Evolutionary conservation across 2,329 filamentous ascomycete species (phyloP).

Genomic region (Aureobasidium uvarum): DNA sequence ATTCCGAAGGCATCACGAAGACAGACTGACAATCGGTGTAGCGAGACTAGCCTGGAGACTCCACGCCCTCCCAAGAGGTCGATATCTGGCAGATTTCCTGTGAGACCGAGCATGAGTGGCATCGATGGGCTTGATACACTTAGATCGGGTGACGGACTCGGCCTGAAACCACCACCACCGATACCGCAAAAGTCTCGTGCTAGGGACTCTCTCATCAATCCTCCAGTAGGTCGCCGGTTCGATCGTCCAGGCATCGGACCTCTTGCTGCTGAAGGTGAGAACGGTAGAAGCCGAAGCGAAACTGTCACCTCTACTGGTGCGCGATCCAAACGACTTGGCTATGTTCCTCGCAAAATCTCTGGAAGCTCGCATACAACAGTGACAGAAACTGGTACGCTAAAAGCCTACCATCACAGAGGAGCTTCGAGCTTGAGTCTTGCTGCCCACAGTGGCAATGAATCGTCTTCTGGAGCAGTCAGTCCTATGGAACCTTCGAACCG

Average conservation of each 20-base stretch:
- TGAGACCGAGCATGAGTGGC: constrained; percentile 66
- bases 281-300: constrained; percentile 63
- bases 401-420: constrained; percentile 36
- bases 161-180: constrained; percentile 61
- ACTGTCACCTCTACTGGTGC: constrained; percentile 53
- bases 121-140: constrained; percentile 54
- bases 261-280: constrained; percentile 66
- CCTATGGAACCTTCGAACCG: constrained; percentile 33
- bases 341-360: constrained; percentile 57
- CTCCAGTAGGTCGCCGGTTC: constrained; percentile 48
- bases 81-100: constrained; percentile 56
- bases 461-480: constrained; percentile 37
- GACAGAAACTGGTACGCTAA: constrained; percentile 35
- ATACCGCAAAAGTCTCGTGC: constrained; percentile 80
- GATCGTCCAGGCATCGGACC: constrained; percentile 65
- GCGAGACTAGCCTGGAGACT: constrained; percentile 73
- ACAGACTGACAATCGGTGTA: constrained; percentile 38
- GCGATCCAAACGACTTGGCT: constrained; percentile 60
- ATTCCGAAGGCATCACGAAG: too few relatives aligned
- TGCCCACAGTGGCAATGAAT: constrained; percentile 35
- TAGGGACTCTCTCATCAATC: constrained; percentile 48
- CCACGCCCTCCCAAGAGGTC: constrained; percentile 65
- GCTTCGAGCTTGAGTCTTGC: constrained; percentile 34
- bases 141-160: constrained; percentile 58
- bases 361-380: constrained; percentile 38